Base-by-base conservation (phyloP, 108 stramenopile genomes). In the Pseudonitzschia delicatissima region DNA sequence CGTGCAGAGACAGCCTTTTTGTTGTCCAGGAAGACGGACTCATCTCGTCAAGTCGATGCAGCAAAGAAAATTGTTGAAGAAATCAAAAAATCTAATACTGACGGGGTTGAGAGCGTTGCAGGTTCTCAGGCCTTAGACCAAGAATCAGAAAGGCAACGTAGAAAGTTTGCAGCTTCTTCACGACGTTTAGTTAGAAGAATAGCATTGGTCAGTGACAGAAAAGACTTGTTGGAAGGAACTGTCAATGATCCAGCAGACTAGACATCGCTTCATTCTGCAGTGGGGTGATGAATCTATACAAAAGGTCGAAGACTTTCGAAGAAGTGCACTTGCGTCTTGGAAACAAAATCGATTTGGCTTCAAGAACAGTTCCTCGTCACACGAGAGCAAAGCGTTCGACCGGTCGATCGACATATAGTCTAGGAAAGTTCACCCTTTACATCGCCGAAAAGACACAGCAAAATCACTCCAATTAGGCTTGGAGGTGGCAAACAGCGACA, bases 101-200 rank as follows among this genome's bases (percentile, higher is more conserved):
- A 37, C 18, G 18, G 49, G 18, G 27, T 66, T 26, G 57, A 65
- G 20, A 25, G 58, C 1, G 42, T 77, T 33, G 72, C 68, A 6
- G 50, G 66, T 28, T 72, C 77, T 12, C 82, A 87, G 69, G 83
- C 83, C 11, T 69, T 90, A 11, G 88, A 90, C 58, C 64, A 62
- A 12, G 84, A 83, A n/a, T 81, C 89, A 33, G 85, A 86, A 62
- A 67, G 26, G 45, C 80, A 57, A 13, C 79, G 84, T 55, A 79
- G 85, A 21, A 67, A 48, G 18, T 81, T 85, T 61, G 77, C 84
- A 2, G 67, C 75, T 7, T 69, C 78, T 44, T 81, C 82, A 32
- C 52, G 64, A 21, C 34, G 53, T 17, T 53, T 83, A 45, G 62
- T 70, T 37, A 78, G 64, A 21, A 66, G 70, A 7, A 78, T 86